phyloP scores from a whole-genome alignment of 768 basidiomycete genomes.

The Termitomyces sp. region DNA sequence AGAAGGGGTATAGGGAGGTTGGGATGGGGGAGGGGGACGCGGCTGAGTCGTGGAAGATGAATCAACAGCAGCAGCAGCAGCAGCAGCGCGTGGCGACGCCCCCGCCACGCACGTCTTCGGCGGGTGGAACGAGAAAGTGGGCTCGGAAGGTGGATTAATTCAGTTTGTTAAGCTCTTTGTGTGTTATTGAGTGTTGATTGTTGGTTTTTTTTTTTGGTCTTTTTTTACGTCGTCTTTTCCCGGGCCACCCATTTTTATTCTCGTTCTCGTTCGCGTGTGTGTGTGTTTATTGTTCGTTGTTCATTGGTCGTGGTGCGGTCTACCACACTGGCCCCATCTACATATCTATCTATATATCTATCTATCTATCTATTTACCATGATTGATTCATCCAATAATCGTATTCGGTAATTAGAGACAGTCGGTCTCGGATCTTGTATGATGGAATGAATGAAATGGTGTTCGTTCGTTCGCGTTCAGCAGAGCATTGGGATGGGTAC shows the following conservation, averaged over 20 bases:
- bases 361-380: too few species aligned
- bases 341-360: too few species aligned
- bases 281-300: slow-evolving; percentile 10
- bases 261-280: too few species aligned
- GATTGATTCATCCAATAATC: too few species aligned
- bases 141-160: slow-evolving; percentile 69
- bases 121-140: slow-evolving; percentile 65
- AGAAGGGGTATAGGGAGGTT: slow-evolving; percentile 11
- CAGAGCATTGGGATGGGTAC: too few species aligned
- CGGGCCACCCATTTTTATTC: too few species aligned
- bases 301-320: not conserved
- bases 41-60: slow-evolving; percentile 11
- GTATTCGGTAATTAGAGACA: slow-evolving; percentile 1
- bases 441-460: not conserved
- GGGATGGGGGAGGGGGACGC: slow-evolving; percentile 21
- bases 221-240: too few species aligned
- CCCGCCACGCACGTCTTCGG: slow-evolving; percentile 37
- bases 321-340: too few species aligned
- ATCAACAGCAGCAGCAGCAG: slow-evolving; percentile 23
- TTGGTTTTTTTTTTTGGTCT: too few species aligned
- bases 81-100: slow-evolving; percentile 38
- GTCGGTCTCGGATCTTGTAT: slow-evolving; percentile 16
- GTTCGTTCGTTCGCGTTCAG: too few species aligned
- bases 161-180: slow-evolving; percentile 11
- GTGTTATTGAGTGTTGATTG: slow-evolving; percentile 17